Base-by-base conservation (phyloP, 2,329 filamentous ascomycete genomes). In the Sarocladiaceae sp. region DNA sequence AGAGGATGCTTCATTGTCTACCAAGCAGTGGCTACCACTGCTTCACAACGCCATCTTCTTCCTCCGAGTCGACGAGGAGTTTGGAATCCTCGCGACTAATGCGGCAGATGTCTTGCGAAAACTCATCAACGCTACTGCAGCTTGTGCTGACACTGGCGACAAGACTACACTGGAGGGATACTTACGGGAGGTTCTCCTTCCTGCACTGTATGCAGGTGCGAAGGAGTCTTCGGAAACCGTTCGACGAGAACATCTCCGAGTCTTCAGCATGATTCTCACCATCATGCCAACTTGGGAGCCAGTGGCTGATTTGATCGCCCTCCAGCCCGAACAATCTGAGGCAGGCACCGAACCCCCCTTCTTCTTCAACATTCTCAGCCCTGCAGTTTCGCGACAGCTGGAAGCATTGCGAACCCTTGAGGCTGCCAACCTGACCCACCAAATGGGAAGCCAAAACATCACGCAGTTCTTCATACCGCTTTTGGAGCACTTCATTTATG, bases 401-500 rank as follows among this genome's bases (percentile, higher is more conserved):
- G 84, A 90, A 53, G 90, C 93, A 3, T 69, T 98, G 29, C 82
- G 86, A 47, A 76, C 88, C 46, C 71, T 98, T 11, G 82, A 85
- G 45, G 68, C 74, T 7, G 83, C 84, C 50, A 86, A 87, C 45
- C 62, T 70, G 9, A 73, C 74, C 45, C 73, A 77, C 11, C 72
- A 79, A 40, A 69, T 98, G 47, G 76, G 76, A 49, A 85, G 87
- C 55, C 80, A 80, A 43, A 95, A 95, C 55, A 74, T 95, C 50
- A 82, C 83, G 47, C 83, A 91, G 15, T 85, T 96, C 57, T 88
- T 97, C 58, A 78, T 98, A 32, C 94, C 93, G 1, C 72, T 98
- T 16, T 73, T 97, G 9, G 93, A 98, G 58, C 90, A 96, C 59
- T 97, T 96, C 58, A 83, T 96, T 19, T 91, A 95, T 58, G 85